Conservation (phyloP, 2,329 filamentous ascomycete species). For the Colletotrichum sansevieriae region DNA sequence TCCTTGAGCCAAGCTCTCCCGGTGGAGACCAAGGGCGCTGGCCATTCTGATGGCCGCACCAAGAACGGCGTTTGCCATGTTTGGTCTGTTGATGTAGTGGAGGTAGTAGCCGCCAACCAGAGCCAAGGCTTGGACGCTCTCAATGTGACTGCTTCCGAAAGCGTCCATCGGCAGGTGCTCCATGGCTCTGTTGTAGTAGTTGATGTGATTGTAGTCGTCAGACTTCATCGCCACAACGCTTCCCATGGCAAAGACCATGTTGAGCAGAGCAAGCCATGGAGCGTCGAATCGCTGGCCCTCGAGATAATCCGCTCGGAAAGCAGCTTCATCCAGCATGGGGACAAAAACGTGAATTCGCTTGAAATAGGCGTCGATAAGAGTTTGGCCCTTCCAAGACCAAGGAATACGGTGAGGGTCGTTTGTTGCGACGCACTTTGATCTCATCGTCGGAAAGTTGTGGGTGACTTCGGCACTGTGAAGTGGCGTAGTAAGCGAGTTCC, state of each 20-base stretch:
- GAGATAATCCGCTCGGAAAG: constrained; percentile 73
- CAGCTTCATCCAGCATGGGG: constrained; percentile 79
- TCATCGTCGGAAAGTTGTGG: constrained; percentile 59
- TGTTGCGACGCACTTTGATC: constrained; percentile 57
- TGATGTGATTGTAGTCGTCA: constrained; percentile 75
- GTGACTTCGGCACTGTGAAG: constrained; percentile 62
- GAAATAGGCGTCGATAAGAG: constrained; percentile 81
- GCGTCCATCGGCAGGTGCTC: constrained; percentile 75
- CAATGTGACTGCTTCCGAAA: constrained; percentile 73
- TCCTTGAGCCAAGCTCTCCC: constrained; percentile 65
- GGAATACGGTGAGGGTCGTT: constrained; percentile 65
- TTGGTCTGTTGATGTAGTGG: constrained; percentile 82
- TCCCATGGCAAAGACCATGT: constrained; percentile 83
- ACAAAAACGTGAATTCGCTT: constrained; percentile 79
- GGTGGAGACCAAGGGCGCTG: constrained; percentile 78
- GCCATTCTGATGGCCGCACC: constrained; percentile 81
- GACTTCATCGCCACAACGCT: constrained; percentile 76
- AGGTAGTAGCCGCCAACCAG: constrained; percentile 82
- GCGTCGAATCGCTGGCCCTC: constrained; percentile 70
- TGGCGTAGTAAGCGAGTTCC: constrained; percentile 59
- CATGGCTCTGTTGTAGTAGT: constrained; percentile 77
- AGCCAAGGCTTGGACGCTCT: constrained; percentile 78
- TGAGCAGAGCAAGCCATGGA: constrained; percentile 79
- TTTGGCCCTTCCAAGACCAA: constrained; percentile 75
- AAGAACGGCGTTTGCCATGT: constrained; percentile 80